These are phyloP conservation scores for Voacanga thouarsii DNA, from an alignment of 257 asterid genomes.

Conservation along the genomic window DNA sequence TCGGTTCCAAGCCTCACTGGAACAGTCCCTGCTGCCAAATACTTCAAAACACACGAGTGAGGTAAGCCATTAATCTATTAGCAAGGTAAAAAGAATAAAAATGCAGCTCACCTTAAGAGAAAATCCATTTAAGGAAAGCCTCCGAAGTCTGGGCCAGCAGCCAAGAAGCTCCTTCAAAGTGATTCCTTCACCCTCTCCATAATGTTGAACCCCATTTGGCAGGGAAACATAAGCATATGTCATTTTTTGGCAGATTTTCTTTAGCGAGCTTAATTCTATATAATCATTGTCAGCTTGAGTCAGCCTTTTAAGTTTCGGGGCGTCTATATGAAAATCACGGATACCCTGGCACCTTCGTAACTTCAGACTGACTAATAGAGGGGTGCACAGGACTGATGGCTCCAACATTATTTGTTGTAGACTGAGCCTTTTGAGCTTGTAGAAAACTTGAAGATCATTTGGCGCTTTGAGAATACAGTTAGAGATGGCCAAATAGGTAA, in stretches of 20 bases:
- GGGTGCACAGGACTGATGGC: background rate
- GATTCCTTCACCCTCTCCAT: background rate
- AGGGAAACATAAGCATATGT: background rate
- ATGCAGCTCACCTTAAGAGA: slow-evolving; percentile 14
- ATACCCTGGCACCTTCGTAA: background rate
- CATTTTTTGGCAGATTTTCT: background rate
- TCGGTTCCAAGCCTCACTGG: background rate
- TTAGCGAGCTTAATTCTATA: background rate
- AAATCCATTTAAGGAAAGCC: background rate
- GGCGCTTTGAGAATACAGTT: background rate
- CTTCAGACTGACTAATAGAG: background rate
- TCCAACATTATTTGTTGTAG: background rate
- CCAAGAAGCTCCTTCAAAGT: slow-evolving; percentile 5
- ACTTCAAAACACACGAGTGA: background rate
- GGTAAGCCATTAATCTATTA: too few relatives aligned
- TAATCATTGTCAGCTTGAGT: background rate
- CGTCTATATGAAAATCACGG: background rate
- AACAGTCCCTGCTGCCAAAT: background rate
- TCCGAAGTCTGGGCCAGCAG: background rate
- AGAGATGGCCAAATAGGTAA: background rate
- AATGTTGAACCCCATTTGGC: background rate
- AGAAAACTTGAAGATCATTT: background rate
- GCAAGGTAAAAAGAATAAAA: background rate
- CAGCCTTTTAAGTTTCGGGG: slow-evolving; percentile 1
- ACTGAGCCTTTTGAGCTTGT: background rate